Conservation (phyloP, 1,284 basidiomycete genomes). For the Tremellales sp. region DNA sequence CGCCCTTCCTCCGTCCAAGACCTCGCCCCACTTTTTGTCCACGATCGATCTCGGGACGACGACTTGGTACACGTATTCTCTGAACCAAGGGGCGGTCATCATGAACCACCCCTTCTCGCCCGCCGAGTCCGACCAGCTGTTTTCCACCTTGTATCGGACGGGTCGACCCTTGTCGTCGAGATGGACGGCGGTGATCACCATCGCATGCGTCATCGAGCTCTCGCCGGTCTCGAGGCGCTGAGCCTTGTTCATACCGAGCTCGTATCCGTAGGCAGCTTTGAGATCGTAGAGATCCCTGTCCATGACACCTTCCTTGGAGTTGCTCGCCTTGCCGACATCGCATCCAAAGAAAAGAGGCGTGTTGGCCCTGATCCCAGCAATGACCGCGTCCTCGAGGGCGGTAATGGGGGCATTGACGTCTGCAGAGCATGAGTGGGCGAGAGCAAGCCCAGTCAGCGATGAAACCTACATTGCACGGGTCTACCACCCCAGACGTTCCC, state of each 20-base stretch:
- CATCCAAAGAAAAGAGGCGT: slow-evolving; percentile 93
- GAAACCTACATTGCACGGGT: slow-evolving; percentile 67
- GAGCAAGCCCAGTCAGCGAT: neutral
- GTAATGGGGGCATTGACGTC: slow-evolving; percentile 85
- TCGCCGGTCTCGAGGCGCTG: slow-evolving; percentile 75
- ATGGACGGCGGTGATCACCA: slow-evolving; percentile 92
- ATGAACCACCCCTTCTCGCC: slow-evolving; percentile 88
- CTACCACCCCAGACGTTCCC: slow-evolving; percentile 87
- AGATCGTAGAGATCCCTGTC: slow-evolving; percentile 78
- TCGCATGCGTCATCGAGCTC: slow-evolving; percentile 54
- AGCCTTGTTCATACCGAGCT: slow-evolving; percentile 67
- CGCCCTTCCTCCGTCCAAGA: slow-evolving; percentile 66
- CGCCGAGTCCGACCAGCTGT: slow-evolving; percentile 79
- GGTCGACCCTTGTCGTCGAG: slow-evolving; percentile 71
- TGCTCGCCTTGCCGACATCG: slow-evolving; percentile 52
- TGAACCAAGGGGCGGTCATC: slow-evolving; percentile 89
- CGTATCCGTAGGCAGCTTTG: slow-evolving; percentile 65
- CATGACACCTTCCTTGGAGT: slow-evolving; percentile 66
- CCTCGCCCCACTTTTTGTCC: slow-evolving; percentile 70
- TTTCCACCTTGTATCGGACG: slow-evolving; percentile 89
- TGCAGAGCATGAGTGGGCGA: slow-evolving; percentile 35
- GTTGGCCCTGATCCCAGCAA: slow-evolving; percentile 82
- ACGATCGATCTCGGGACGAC: slow-evolving; percentile 77
- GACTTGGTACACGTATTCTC: slow-evolving; percentile 69
- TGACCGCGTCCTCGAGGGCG: slow-evolving; percentile 72